Evolutionary conservation across 2,329 filamentous ascomycete species (phyloP), one percentile per base, ranked within the genome.

Genomic region (Macrophomina phaseolina): DNA sequence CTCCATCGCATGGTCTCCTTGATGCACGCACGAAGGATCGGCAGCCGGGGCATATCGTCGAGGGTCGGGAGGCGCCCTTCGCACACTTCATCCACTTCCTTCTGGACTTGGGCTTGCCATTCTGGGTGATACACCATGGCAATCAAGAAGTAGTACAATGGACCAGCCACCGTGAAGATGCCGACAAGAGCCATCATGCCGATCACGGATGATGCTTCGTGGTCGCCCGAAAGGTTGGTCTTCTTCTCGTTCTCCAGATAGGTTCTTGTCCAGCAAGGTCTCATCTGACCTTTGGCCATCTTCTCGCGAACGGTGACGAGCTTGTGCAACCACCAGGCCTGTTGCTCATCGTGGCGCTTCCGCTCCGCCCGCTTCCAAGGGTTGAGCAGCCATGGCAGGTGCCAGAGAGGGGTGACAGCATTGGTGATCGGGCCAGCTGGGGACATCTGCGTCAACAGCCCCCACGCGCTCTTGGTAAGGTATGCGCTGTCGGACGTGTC

Each of bases 1-100:
- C 85, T 79, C 86, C 86, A 88, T 52, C 86, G 78, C n/a, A 87
- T 73, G 14, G 84, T 85, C 75, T 89, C 86, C 74, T 88, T 87
- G 32, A 88, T 75, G 49, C 84, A 84, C 1, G 86, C 86, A 16
- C 85, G 78, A 9, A 87, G 80, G 0, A 80, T 85, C 0, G 86
- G 86, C 23, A 88, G 75, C 16, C 81, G 74, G 2, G 82, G 75
- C 69, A 82, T 83, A 70, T 88, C 84, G 7, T 78, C 76, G 40
- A 84, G 80, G 14, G 76, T 82, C 0, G 86, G 86, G 77, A 87
- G 80, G 23, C 83, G 80, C n/a, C 52, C 64, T 30, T 53, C 42
- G 65, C 84, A 86, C 1, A 87, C 83, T 8, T 80, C 75, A 69
- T 89, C 86, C 14, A 89, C 81, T 73, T 89, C 86, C 53, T 83